Evolutionary conservation across 2,329 filamentous ascomycete genomes (phyloP), one percentile per base, ranked within the genome.

Genomic region (Colletotrichum musicola): DNA sequence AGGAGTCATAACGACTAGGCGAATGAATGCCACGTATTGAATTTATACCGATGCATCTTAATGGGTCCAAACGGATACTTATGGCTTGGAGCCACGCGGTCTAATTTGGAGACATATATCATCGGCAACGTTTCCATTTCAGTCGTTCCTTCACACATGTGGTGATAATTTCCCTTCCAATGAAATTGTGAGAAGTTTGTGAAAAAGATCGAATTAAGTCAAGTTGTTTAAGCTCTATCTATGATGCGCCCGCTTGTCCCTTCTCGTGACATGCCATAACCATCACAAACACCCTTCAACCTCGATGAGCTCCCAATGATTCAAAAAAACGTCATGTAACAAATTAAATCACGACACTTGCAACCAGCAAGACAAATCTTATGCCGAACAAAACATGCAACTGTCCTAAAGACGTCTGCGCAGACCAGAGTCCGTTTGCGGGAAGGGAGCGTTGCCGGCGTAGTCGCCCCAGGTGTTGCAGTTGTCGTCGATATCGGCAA

Each of bases 341-440:
- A 63, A 10, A 30, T 4, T 38, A 22, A 4, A 9, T 9, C 4
- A 7, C 38, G 20, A 20, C 40, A 47, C 14, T 9, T 20, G 38
- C 14, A 20, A 30, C 22, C 12, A 30, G 13, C 12, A 13, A 14
- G 44, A 25, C 18, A 13, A 4, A 16, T 20, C 14, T 25, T 4
- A 20, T 20, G 22, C 12, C 1, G 20, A 14, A 6, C 4, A 1
- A 10, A 6, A 1, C 16, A 18, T 14, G 13, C 10, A 7, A 20
- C 1, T 4, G 12, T 4, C 10, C 9, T 46, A 1, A 49, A 7
- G 40, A 14, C 49, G 18, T 16, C 22, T 64, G 14, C 47, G 40
- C 6, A 69, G 56, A 16, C 67, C 67, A 3, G 67, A 69, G 10
- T 69, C 67, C 16, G 53, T 40, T 57, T 69, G 51, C 25, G 35